A percentile compares a stretch with the other conserved stretches of the same genome.
These are phyloP conservation scores for Blastobotrys serpentis DNA, from an alignment of 1,139 yeast species.

Conservation along the genomic window DNA sequence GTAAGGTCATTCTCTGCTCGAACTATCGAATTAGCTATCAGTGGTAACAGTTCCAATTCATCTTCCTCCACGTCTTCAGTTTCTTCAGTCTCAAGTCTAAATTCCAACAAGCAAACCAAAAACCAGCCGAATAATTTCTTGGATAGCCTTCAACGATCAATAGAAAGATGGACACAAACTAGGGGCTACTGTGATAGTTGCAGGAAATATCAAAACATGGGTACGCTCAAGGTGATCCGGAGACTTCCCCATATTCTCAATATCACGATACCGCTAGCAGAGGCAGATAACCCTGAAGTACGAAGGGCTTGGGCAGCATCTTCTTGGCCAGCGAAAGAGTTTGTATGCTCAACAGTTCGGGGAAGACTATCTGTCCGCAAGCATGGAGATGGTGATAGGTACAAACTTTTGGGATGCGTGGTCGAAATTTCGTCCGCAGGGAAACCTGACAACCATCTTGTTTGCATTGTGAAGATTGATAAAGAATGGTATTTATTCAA, in stretches of 20 bases:
- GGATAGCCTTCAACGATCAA: constrained; percentile 58
- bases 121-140: constrained; percentile 29
- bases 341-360: constrained; percentile 20
- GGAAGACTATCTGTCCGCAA: constrained; percentile 19
- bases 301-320: constrained; percentile 22
- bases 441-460: constrained; percentile 37
- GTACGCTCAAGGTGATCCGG: constrained; percentile 39
- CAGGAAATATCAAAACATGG: constrained; percentile 49
- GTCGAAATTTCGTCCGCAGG: constrained; percentile 38
- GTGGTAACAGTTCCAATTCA: background rate
- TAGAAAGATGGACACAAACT: constrained; percentile 50
- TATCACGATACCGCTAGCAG: constrained; percentile 38
- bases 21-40: background rate
- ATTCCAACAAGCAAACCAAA: background rate
- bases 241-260: constrained; percentile 67
- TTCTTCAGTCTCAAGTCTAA: background rate
- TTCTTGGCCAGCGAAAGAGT: constrained; percentile 29
- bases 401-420: constrained; percentile 40
- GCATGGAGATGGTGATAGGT: constrained; percentile 24
- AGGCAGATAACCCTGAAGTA: constrained; percentile 12
- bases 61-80: background rate
- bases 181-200: constrained; percentile 54
- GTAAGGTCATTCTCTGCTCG: background rate
- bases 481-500: constrained; percentile 80
- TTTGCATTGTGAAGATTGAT: constrained; percentile 45